phyloP scores from a whole-genome alignment of 2,329 filamentous ascomycete genomes.

The Clarireedia hainanense region DNA sequence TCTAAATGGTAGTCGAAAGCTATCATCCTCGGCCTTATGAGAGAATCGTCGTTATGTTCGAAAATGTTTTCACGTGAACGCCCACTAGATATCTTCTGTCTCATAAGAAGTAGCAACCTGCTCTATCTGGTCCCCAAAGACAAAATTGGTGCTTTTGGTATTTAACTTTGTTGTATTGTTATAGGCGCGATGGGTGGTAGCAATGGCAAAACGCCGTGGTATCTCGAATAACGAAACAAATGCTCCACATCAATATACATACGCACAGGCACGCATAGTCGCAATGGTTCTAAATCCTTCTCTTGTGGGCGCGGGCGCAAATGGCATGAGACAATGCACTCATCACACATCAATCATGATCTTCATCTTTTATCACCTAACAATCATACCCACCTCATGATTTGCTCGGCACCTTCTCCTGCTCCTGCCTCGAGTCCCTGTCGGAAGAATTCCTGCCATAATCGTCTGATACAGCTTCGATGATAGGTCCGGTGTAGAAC shows the following conservation, averaged over 20 bases:
- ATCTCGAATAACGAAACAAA: not conserved
- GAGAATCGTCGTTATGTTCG: too few species aligned
- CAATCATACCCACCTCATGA: conserved; percentile 6
- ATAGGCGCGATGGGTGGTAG: not conserved
- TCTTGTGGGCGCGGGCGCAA: not conserved
- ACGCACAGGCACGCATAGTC: not conserved
- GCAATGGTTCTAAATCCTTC: not conserved
- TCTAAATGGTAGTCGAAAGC: too few species aligned
- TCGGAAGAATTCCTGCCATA: conserved; percentile 1
- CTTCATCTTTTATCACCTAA: not conserved
- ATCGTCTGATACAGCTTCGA: conserved; percentile 20
- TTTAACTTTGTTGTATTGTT: not conserved
- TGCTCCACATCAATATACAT: not conserved
- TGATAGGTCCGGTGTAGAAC: conserved; percentile 41
- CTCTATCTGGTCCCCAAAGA: too few species aligned
- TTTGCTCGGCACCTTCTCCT: conserved; percentile 4
- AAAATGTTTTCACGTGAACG: too few species aligned
- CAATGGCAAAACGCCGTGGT: not conserved
- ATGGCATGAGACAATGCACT: conserved; percentile 3
- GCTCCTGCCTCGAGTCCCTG: conserved; percentile 5
- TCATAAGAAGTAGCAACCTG: too few species aligned
- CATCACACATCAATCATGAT: conserved; percentile 6
- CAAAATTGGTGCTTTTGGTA: not conserved
- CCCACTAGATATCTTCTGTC: too few species aligned
- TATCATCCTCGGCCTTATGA: too few species aligned